Percentiles rank a stretch among this genome's conserved stretches.
These are phyloP conservation scores for Venturia aucupariae DNA, from an alignment of 2,329 filamentous ascomycete genomes.

Conservation along the genomic window DNA sequence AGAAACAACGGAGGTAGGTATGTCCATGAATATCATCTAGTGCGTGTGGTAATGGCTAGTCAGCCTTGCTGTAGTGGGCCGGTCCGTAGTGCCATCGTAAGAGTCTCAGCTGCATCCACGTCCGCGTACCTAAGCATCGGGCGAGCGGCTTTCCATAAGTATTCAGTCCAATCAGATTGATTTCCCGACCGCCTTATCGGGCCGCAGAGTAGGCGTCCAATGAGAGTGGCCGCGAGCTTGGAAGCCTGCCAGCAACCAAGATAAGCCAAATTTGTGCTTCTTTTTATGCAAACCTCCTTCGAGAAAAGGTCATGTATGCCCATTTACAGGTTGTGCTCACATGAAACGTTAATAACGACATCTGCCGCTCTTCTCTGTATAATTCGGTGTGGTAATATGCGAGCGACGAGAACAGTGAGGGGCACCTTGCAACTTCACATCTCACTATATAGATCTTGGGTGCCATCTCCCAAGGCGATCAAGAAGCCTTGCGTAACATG, in stretches of 20 bases:
- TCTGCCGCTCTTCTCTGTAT: too few species aligned
- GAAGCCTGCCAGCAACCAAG: not conserved
- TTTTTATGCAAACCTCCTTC: not conserved
- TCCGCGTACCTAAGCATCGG: too few species aligned
- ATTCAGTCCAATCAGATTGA: not conserved
- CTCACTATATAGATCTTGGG: not conserved
- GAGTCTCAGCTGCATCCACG: too few species aligned
- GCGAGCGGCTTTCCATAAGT: not conserved
- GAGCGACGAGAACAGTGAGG: not conserved
- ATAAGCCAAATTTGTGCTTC: not conserved
- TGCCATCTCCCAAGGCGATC: not conserved
- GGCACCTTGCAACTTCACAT: not conserved
- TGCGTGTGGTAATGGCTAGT: not conserved
- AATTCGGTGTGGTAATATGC: not conserved
- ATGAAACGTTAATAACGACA: too few species aligned
- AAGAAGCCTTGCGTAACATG: not conserved
- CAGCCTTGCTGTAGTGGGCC: not conserved
- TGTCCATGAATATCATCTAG: not conserved
- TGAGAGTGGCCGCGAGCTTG: not conserved
- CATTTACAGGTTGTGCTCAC: not conserved
- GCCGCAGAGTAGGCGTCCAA: not conserved
- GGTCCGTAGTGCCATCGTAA: not conserved
- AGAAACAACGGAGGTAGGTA: not conserved
- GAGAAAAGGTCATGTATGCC: not conserved
- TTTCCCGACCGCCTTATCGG: not conserved